Evolutionary conservation across 371 early-diverging fungal genomes (phyloP), one percentile per base, ranked within the genome.

Genomic region (Actinomortierella ambigua): DNA sequence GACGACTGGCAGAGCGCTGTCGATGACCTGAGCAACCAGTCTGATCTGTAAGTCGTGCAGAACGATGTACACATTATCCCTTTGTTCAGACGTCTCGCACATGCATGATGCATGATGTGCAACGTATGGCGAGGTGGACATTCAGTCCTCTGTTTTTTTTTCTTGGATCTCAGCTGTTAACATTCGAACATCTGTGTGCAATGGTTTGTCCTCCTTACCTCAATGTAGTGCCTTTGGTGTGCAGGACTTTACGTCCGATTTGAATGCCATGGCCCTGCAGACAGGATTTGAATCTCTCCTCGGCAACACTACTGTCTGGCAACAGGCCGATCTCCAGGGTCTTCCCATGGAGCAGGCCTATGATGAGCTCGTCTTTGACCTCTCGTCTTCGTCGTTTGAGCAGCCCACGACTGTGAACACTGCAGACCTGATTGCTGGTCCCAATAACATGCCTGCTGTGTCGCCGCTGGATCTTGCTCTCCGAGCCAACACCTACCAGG

Each of bases 1-100:
- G 73, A 71, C 4, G 73, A 71, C 40, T 71, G 73, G 73, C 66
- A 71, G 41, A 59, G 57, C 42, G 63, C 62, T 4, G 73, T 62
- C 40, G 73, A 58, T 53, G 34, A 34, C 34, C 34, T 34, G 4
- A 34, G 34, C 34, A 34, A 34, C 34, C 34, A 34, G 11, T 34
- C 34, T 34, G 34, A 34, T 34, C 34, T 34, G 34, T 34, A 34
- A 34, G 34, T 34, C 34, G 34, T 34, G 7, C 4, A 34, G 4
- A 34, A 6, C 34, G 34, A 34, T 34, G 34, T 11, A 34, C 11
- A 11, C 34, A n/a, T n/a, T n/a, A n/a, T 34, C 34, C 34, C 34
- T 34, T 34, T 34, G 4, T 34, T 34, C 34, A 34, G 34, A 6
- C 34, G 34, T 6, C 4, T 4, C 34, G 34, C 11, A 11, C 11